phyloP scores from a whole-genome alignment of 2,329 filamentous ascomycete genomes.

The Aspergillus viridinutans region DNA sequence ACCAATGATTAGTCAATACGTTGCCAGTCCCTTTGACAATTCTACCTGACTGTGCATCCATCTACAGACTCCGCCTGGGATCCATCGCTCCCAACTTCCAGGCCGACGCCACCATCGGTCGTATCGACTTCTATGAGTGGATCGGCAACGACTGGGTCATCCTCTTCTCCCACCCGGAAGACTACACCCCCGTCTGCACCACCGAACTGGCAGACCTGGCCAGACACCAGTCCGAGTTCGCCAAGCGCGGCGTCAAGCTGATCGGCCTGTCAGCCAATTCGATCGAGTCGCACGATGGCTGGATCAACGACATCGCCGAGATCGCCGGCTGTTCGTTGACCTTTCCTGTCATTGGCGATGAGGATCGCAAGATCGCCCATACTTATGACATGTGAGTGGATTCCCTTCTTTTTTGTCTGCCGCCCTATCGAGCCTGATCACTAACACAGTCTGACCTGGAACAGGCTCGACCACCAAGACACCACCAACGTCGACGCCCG shows the following conservation, averaged over 20 bases:
- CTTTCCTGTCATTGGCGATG: constrained; percentile 81
- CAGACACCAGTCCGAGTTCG: constrained; percentile 85
- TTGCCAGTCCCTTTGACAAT: too few species aligned
- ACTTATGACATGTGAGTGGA: constrained; percentile 66
- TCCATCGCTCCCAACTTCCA: constrained; percentile 66
- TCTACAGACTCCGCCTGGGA: constrained; percentile 57
- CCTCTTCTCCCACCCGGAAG: constrained; percentile 67
- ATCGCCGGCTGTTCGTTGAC: constrained; percentile 67
- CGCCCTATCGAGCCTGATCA: too few species aligned
- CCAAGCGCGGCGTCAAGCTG: constrained; percentile 81
- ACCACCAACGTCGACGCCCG: constrained; percentile 76
- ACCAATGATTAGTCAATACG: too few species aligned
- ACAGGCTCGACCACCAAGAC: constrained; percentile 67
- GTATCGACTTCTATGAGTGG: constrained; percentile 68
- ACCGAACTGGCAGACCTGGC: constrained; percentile 93
- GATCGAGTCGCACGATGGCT: constrained; percentile 74
- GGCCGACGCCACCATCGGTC: constrained; percentile 62
- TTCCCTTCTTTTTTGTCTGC: too few species aligned
- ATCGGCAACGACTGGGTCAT: constrained; percentile 67
- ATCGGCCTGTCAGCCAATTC: constrained; percentile 86
- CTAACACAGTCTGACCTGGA: too few species aligned
- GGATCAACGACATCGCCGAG: constrained; percentile 87
- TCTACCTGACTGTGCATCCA: too few species aligned
- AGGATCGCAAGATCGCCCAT: constrained; percentile 71
- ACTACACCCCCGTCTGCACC: constrained; percentile 94